These are phyloP conservation scores for Xanthoceras sorbifolium DNA, from an alignment of 345 rosid species.

Conservation along the genomic window DNA sequence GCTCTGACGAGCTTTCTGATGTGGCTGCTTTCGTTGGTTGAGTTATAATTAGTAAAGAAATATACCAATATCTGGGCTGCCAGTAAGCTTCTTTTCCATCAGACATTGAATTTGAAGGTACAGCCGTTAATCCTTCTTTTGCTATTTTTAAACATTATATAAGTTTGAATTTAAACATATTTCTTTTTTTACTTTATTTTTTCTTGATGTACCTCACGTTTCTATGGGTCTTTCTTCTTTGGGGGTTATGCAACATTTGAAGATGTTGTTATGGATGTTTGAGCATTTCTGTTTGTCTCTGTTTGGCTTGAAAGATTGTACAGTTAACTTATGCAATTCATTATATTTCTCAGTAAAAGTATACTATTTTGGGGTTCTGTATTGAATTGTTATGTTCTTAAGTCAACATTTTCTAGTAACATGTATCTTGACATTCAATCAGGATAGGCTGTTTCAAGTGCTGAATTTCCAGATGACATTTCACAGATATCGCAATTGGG, in stretches of 20 bases:
- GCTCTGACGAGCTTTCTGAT: constrained; percentile 32
- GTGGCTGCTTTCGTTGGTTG: constrained; percentile 31
- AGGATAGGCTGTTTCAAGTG: not conserved
- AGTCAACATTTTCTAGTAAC: not conserved
- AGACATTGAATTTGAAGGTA: not conserved
- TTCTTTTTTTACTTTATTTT: not conserved
- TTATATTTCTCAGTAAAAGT: too few species aligned
- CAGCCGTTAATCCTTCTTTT: not conserved
- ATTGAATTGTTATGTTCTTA: not conserved
- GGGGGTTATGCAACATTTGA: not conserved
- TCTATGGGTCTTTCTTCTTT: not conserved
- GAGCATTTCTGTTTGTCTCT: not conserved
- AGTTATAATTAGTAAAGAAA: not conserved
- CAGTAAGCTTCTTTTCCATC: not conserved
- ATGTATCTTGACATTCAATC: not conserved
- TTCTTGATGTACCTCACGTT: not conserved
- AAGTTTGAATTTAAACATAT: not conserved
- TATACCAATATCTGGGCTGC: not conserved
- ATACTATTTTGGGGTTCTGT: not conserved
- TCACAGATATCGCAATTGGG: not conserved
- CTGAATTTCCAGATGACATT: not conserved
- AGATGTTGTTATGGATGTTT: not conserved
- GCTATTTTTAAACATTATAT: not conserved
- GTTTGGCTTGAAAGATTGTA: not conserved
- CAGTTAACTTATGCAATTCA: not conserved